phyloP scores from a whole-genome alignment of 768 basidiomycete species.

The Auriculariales sp. region DNA sequence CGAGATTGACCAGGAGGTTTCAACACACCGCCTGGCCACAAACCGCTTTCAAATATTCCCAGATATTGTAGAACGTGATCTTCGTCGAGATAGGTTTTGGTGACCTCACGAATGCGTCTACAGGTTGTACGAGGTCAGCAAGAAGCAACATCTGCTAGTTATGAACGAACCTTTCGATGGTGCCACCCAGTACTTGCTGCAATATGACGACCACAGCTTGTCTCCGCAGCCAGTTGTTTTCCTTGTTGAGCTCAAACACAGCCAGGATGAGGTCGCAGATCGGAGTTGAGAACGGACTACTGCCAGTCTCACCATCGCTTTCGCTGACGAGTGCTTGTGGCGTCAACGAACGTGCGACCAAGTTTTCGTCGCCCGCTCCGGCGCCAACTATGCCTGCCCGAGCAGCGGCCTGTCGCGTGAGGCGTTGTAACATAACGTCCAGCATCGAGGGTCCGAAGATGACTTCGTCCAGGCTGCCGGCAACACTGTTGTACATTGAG shows the following conservation, averaged over 20 bases:
- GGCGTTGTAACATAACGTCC: constrained; percentile 83
- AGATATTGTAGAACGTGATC: constrained; percentile 55
- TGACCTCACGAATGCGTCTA: constrained; percentile 79
- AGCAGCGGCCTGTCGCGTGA: constrained; percentile 81
- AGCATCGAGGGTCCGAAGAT: constrained; percentile 93
- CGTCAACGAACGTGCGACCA: constrained; percentile 66
- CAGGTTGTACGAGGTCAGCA: constrained; percentile 1
- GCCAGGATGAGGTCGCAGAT: constrained; percentile 90
- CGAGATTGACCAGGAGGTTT: constrained; percentile 48
- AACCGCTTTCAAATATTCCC: constrained; percentile 46
- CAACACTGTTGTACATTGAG: constrained; percentile 79
- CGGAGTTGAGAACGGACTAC: constrained; percentile 80
- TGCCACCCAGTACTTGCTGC: constrained; percentile 89
- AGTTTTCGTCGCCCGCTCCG: constrained; percentile 68
- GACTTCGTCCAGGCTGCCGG: constrained; percentile 94
- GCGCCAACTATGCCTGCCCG: constrained; percentile 73
- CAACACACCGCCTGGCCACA: constrained; percentile 81
- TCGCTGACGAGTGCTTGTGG: constrained; percentile 34
- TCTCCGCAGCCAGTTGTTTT: constrained; percentile 89
- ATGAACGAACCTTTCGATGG: constrained; percentile 72
- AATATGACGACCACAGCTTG: constrained; percentile 95
- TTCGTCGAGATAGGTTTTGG: constrained; percentile 51
- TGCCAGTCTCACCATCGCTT: constrained; percentile 65
- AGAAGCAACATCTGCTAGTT: neutral
- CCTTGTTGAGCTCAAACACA: constrained; percentile 88